These are phyloP conservation scores for Kipferlia bialata DNA, from an alignment of 78 protist genomes.

Conservation along the genomic window DNA sequence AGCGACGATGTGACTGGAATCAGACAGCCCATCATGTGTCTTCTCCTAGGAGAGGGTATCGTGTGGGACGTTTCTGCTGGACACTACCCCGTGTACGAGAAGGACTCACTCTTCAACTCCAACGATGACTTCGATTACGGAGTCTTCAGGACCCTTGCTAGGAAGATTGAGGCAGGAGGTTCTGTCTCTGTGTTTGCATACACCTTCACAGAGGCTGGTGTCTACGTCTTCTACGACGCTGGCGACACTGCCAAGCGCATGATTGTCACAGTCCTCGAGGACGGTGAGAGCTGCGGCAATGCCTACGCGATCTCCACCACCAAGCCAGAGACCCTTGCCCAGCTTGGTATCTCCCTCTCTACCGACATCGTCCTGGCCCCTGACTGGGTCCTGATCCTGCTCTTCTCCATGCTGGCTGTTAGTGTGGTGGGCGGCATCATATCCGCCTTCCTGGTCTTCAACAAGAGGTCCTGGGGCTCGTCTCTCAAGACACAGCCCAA, in stretches of 20 bases:
- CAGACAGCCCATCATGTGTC: slow-evolving; percentile 33
- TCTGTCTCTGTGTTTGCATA: slow-evolving; percentile 11
- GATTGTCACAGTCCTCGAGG: slow-evolving; percentile 30
- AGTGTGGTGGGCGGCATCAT: neutral
- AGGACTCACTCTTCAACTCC: slow-evolving; percentile 43
- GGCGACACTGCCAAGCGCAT: neutral
- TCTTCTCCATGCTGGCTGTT: slow-evolving; percentile 4
- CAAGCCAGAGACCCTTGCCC: neutral
- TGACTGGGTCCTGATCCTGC: slow-evolving; percentile 32
- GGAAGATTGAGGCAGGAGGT: neutral
- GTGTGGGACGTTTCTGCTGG: slow-evolving; percentile 17
- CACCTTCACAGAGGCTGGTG: slow-evolving; percentile 31
- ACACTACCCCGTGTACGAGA: slow-evolving; percentile 41
- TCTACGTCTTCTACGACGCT: slow-evolving; percentile 25
- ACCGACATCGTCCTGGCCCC: slow-evolving; percentile 11
- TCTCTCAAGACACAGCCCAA: neutral
- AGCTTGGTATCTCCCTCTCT: neutral
- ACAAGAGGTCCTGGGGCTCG: slow-evolving; percentile 11
- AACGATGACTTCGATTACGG: slow-evolving; percentile 42
- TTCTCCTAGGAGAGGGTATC: slow-evolving; percentile 19
- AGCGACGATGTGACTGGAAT: neutral
- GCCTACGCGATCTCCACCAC: neutral
- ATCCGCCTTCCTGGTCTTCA: neutral
- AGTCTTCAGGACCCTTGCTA: slow-evolving; percentile 17
- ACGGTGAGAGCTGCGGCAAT: slow-evolving; percentile 15